These are phyloP conservation scores for Backusella sp. DNA, from an alignment of 192 early-diverging fungal genomes.

Conservation along the genomic window DNA sequence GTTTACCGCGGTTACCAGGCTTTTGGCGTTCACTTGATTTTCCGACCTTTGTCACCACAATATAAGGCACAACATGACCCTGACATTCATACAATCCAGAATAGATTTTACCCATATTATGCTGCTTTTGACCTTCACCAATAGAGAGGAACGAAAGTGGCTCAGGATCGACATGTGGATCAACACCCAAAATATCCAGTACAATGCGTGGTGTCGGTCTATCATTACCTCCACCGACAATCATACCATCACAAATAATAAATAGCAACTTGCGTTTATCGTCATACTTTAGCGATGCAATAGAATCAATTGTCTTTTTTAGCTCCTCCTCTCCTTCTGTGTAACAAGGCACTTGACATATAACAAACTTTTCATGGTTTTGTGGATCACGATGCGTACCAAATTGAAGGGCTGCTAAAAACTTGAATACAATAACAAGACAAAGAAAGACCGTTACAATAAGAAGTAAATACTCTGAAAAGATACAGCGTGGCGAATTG, in stretches of 20 bases:
- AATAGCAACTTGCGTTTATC: slow-evolving; percentile 80
- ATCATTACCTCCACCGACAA: slow-evolving; percentile 79
- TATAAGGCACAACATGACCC: slow-evolving; percentile 72
- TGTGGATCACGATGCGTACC: slow-evolving; percentile 60
- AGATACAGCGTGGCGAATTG: slow-evolving; percentile 72
- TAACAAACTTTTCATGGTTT: slow-evolving; percentile 70
- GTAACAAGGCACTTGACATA: slow-evolving; percentile 80
- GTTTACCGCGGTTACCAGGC: slow-evolving; percentile 84
- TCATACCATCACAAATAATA: slow-evolving; percentile 78
- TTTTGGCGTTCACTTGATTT: slow-evolving; percentile 60
- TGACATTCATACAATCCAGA: slow-evolving; percentile 75
- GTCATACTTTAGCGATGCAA: slow-evolving; percentile 70
- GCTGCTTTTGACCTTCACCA: slow-evolving; percentile 72
- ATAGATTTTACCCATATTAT: slow-evolving; percentile 79
- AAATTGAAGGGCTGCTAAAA: slow-evolving; percentile 70
- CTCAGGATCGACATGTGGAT: slow-evolving; percentile 49
- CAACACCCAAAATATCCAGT: slow-evolving; percentile 66
- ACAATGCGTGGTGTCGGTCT: slow-evolving; percentile 81
- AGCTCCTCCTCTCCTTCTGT: slow-evolving; percentile 78
- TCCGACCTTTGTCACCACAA: slow-evolving; percentile 80
- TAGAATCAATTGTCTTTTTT: slow-evolving; percentile 67
- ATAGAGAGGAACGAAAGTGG: slow-evolving; percentile 68
- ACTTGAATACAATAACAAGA: slow-evolving; percentile 76
- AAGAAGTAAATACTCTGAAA: slow-evolving; percentile 83
- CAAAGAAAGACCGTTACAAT: slow-evolving; percentile 81